Base-by-base conservation (phyloP, 441 rosid genomes). In the California macrophylla region DNA sequence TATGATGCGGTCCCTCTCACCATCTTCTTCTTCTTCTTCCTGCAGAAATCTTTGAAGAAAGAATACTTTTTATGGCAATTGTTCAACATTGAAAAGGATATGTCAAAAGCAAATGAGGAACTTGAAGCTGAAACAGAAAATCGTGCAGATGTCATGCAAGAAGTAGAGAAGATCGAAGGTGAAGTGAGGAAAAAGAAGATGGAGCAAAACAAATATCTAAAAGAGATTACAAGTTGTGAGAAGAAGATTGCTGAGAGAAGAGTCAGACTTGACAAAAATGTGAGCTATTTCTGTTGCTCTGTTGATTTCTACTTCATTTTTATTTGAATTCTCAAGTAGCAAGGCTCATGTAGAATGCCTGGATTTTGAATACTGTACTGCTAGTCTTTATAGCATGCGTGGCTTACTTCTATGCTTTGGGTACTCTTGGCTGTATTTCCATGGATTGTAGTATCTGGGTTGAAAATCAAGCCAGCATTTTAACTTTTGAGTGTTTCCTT, bases 31-130 rank as follows among this genome's bases (percentile, higher is more conserved):
- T 47, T 69, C 80, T 71, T 18, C 47, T 67, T 63, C 69, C 67
- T 81, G 77, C 91, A 94, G 99, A 92, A 90, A 92, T 72, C 84
- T 73, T 66, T 95, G 86, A 92, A 90, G 91, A 85, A 82, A 76
- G 93, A 92, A 67, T 86, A 89, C 75, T 89, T 72, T 76, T 79
- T 90, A 66, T 95, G 98, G 98, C 93, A 92, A 84, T 82, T 92
- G 71, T 86, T 64, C 80, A 87, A 82, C 75, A 87, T 90, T 62
- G 97, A 87, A 54, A 89, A 85, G 76, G 99, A 95, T 76, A 76
- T 85, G 58, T 79, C 76, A 66, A 88, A 85, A 84, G 79, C 82
- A 1, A 83, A 72, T 56, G 87, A 87, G 38, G 95, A 88, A 28
- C 88, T 90, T 20, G 87, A 90, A 66, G 80, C 82, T 80, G 99